phyloP scores from a whole-genome alignment of 2,329 filamentous ascomycete species.

The Beauveria bassiana region DNA sequence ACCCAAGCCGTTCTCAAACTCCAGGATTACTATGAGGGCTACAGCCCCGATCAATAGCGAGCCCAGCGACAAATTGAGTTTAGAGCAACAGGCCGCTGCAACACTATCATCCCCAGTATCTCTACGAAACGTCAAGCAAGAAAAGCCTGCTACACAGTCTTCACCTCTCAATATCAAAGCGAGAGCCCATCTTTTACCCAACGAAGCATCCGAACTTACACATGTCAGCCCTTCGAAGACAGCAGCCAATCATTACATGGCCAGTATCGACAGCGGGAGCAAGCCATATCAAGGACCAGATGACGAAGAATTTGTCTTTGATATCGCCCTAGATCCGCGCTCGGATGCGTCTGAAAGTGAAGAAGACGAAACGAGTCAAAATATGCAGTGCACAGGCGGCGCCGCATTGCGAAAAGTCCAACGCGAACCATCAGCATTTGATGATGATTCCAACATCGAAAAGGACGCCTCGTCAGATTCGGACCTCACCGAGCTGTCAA shows the following conservation, averaged over 20 bases:
- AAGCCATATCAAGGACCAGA: neutral
- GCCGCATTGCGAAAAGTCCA: neutral
- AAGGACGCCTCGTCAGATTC: neutral
- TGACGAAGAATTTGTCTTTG: conserved; percentile 4
- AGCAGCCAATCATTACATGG: neutral
- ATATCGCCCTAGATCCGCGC: neutral
- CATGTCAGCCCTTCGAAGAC: neutral
- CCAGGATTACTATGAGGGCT: neutral
- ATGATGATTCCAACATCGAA: neutral
- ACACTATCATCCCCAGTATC: conserved; percentile 23
- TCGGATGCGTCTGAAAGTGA: neutral
- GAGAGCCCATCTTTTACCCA: neutral
- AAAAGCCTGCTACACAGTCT: neutral
- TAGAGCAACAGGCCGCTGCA: conserved; percentile 15
- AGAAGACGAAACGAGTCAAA: neutral
- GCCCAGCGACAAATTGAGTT: neutral
- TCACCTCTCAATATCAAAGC: neutral
- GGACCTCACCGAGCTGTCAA: conserved; percentile 6
- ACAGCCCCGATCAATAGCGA: neutral
- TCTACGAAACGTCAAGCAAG: conserved; percentile 10
- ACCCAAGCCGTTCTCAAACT: neutral
- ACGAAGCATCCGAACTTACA: neutral
- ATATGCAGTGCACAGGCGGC: neutral
- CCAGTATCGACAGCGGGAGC: neutral
- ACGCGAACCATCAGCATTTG: neutral